Percentiles rank a stretch among this genome's conserved stretches.
These are phyloP conservation scores for Ustilago curta DNA, from an alignment of 1,284 basidiomycete genomes.

Conservation along the genomic window DNA sequence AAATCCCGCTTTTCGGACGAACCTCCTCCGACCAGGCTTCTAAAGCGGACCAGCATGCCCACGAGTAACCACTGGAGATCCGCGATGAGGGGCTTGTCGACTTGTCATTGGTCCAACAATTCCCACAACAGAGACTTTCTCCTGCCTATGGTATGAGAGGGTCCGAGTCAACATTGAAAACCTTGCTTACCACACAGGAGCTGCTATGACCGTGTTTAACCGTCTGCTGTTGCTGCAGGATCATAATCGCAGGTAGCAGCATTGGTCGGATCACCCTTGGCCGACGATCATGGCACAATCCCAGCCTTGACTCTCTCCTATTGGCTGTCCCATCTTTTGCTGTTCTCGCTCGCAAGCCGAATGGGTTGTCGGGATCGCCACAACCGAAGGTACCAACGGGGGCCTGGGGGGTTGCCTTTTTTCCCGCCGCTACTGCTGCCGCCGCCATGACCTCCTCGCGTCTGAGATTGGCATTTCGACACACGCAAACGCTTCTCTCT, in stretches of 20 bases:
- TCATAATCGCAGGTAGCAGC: background rate
- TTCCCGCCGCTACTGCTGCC: background rate
- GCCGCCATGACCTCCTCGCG: background rate
- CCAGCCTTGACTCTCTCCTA: background rate
- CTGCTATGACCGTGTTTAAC: too few species aligned
- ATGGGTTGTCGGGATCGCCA: conserved; percentile 12
- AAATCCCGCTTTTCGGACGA: too few species aligned
- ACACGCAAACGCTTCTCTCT: too few species aligned
- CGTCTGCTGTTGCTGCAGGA: background rate
- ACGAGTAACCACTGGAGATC: too few species aligned
- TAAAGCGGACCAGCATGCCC: too few species aligned
- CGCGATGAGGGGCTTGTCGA: background rate
- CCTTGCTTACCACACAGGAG: too few species aligned
- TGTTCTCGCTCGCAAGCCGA: background rate
- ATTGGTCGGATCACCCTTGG: conserved; percentile 3
- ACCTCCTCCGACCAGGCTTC: too few species aligned
- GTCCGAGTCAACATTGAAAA: too few species aligned
- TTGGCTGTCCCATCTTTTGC: background rate
- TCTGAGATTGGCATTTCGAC: background rate
- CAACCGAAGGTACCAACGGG: conserved; percentile 11
- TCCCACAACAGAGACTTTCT: too few species aligned
- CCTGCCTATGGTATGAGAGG: too few species aligned
- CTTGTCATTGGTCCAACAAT: conserved; percentile 2
- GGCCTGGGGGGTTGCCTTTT: too few species aligned
- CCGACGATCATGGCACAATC: background rate